Base-by-base conservation (phyloP, 2,329 filamentous ascomycete species). In the Camillea tinctor region DNA sequence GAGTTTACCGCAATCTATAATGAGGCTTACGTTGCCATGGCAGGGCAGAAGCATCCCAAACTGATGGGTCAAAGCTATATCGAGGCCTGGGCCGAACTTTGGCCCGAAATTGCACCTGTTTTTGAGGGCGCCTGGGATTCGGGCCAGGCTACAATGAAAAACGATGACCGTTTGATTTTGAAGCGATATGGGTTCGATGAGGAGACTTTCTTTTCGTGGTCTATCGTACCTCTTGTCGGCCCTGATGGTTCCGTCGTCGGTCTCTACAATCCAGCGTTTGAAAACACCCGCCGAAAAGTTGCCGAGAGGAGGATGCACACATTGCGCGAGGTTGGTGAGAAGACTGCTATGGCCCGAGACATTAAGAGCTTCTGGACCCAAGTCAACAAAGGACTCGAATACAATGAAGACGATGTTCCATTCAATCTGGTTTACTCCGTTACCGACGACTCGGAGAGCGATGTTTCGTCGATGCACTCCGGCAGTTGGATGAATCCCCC, bases 121-220 rank as follows among this genome's bases (percentile, higher is more conserved):
- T 91, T 95, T 64, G 79, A 82, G 19, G 86, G 80, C 61, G 91
- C 91, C 0, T 84, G 83, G 73, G 75, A 83, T 48, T 89, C 87
- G 4, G 92, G 91, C 0, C 88, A 93, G 75, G 89, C 91, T 0
- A 92, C 88, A 0, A 91, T 93, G 89, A 94, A 93, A 73, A 88
- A 93, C 65, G 91, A 95, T 67, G 90, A 94, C 64, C 86, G 86
- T 59, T 78, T 94, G 1, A 92, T 93, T 68, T 82, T 95, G 30
- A 80, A 83, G 52, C 84, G 91, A 7, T 84, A 86, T 63, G 85
- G 87, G 1, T 92, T 84, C 62, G 75, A 92, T 1, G 90, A 96
- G 73, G 91, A 95, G 71, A 87, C 89, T 0, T 94, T 91, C 71
- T 94, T 94, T 72, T 91, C 88, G 13, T 94, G 90, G 90, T 90